A percentile compares a stretch with the other conserved stretches of the same genome.
These are phyloP conservation scores for Talaromyces sp. DNA, from an alignment of 2,329 filamentous ascomycete genomes.

Conservation along the genomic window DNA sequence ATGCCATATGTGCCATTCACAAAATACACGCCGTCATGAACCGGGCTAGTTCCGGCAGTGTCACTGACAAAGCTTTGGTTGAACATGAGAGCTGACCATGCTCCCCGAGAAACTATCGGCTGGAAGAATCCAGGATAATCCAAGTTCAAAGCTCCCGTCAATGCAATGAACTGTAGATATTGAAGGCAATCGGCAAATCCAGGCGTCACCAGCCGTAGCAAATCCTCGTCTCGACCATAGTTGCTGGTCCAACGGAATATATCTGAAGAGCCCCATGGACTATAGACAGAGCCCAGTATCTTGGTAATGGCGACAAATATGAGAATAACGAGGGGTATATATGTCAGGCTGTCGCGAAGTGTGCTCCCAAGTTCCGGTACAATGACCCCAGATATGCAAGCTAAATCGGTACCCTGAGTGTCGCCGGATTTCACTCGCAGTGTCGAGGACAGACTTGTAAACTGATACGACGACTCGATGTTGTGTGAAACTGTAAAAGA, in stretches of 20 bases:
- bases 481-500: slow-evolving; percentile 68
- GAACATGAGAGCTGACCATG: slow-evolving; percentile 90
- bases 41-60: slow-evolving; percentile 57
- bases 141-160: slow-evolving; percentile 81
- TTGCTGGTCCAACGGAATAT: slow-evolving; percentile 97
- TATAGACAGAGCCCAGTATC: slow-evolving; percentile 75
- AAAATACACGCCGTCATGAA: slow-evolving; percentile 82
- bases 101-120: slow-evolving; percentile 77
- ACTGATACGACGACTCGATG: slow-evolving; percentile 77
- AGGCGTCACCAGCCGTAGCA: slow-evolving; percentile 85
- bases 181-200: slow-evolving; percentile 95
- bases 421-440: slow-evolving; percentile 74
- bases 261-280: slow-evolving; percentile 88
- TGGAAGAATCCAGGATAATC: slow-evolving; percentile 94
- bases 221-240: slow-evolving; percentile 87
- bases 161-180: slow-evolving; percentile 86
- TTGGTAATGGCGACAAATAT: slow-evolving; percentile 77
- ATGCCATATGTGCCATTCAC: slow-evolving; percentile 74
- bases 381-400: slow-evolving; percentile 73
- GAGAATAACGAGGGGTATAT: slow-evolving; percentile 71
- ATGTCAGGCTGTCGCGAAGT: slow-evolving; percentile 65
- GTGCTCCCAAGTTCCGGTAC: slow-evolving; percentile 71
- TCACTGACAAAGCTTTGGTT: slow-evolving; percentile 80
- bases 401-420: slow-evolving; percentile 55
- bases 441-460: slow-evolving; percentile 71